These are phyloP conservation scores for Hippophae tibetana DNA, from an alignment of 306 rosid species.

Conservation along the genomic window DNA sequence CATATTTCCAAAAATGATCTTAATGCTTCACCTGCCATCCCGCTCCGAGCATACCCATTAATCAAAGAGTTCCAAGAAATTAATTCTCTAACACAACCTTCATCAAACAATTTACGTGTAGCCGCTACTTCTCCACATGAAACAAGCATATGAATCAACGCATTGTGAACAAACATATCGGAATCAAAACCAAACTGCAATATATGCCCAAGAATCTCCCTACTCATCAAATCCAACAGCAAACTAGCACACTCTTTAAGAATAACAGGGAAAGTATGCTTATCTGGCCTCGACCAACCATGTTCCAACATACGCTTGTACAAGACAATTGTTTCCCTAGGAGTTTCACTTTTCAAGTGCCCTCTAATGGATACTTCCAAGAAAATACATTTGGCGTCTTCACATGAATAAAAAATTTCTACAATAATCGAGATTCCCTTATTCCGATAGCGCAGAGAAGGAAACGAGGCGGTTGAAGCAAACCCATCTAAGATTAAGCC, in stretches of 20 bases:
- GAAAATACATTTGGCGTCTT: constrained; percentile 44
- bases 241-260: constrained; percentile 55
- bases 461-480: constrained; percentile 58
- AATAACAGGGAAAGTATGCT: constrained; percentile 54
- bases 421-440: constrained; percentile 43
- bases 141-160: constrained; percentile 46
- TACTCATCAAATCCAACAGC: constrained; percentile 28
- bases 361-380: constrained; percentile 74
- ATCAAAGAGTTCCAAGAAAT: constrained; percentile 82
- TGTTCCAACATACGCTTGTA: constrained; percentile 45
- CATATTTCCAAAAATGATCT: constrained; percentile 41
- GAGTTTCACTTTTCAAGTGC: constrained; percentile 35
- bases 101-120: constrained; percentile 52
- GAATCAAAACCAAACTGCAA: constrained; percentile 49
- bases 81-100: constrained; percentile 54
- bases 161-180: constrained; percentile 65
- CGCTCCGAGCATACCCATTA: constrained; percentile 57
- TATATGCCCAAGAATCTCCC: constrained; percentile 51
- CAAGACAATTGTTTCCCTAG: constrained; percentile 38
- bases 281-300: constrained; percentile 45
- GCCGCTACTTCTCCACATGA: constrained; percentile 38
- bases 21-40: constrained; percentile 48
- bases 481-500: constrained; percentile 48
- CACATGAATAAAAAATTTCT: constrained; percentile 27
- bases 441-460: constrained; percentile 62